Percentiles rank a stretch among this genome's conserved stretches.
Conservation (phyloP, 805 yeast genomes). For the Zygoascus flipseniorum region DNA sequence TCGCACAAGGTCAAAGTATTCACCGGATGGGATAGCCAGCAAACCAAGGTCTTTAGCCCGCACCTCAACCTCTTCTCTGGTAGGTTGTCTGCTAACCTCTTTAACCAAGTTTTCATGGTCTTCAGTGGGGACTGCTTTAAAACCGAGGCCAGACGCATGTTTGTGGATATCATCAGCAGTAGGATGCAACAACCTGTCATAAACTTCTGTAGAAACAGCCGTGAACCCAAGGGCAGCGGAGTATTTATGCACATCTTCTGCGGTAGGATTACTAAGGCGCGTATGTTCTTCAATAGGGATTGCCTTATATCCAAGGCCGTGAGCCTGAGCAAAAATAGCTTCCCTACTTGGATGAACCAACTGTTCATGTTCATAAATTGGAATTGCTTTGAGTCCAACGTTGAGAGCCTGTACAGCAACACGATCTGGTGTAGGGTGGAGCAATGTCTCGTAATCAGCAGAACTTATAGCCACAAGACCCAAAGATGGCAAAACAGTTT, state of each 20-base stretch:
- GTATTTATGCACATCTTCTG: conserved; percentile 12
- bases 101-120: conserved; percentile 7
- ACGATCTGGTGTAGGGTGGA: background rate
- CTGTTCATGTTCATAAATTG: conserved; percentile 6
- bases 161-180: conserved; percentile 2
- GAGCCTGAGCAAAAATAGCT: conserved; percentile 16
- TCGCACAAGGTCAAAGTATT: conserved; percentile 8
- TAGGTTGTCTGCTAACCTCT: conserved; percentile 4
- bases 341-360: conserved; percentile 10
- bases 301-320: conserved; percentile 20
- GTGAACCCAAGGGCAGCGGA: conserved; percentile 21
- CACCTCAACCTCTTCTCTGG: conserved; percentile 14
- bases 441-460: conserved; percentile 9
- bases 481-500: conserved; percentile 2
- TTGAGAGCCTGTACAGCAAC: conserved; percentile 5
- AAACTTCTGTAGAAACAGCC: conserved; percentile 18
- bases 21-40: conserved; percentile 18
- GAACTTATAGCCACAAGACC: conserved; percentile 23
- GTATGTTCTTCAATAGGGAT: conserved; percentile 15
- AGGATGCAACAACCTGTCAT: conserved; percentile 1
- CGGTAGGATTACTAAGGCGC: conserved; percentile 7
- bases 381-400: conserved; percentile 9
- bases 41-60: conserved; percentile 20
- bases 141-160: conserved; percentile 8
- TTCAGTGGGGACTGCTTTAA: conserved; percentile 7